Evolutionary conservation across 352 stramenopile genomes (phyloP), one percentile per base, ranked within the genome.

Genomic region (Pythium rishiriense): DNA sequence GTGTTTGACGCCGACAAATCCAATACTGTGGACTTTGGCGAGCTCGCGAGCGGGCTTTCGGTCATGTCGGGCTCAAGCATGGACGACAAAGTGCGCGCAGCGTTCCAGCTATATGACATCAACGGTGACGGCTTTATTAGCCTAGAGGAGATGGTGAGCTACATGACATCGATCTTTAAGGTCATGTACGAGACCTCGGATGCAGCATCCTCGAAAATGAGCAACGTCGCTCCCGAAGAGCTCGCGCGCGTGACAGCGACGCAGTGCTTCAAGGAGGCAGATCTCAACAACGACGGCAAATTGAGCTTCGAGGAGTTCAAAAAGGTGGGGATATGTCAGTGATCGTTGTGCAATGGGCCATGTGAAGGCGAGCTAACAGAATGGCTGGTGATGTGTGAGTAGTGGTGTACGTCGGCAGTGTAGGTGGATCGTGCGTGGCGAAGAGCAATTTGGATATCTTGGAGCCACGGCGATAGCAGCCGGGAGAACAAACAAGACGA

Each of bases 271-370:
- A 88, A 89, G 42, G 79, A 94, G 50, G 85, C 85, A 9, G 85
- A 95, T 54, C 62, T 94, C 28, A 93, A 95, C 52, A 74, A 87
- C 50, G 85, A 96, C 67, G 78, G 85, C 56, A 90, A 93, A 58
- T 74, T 96, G 35, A 93, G 82, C 74, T 96, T 96, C 56, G 85
- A 94, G 52, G 84, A 95, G 52, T 97, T 96, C 69, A 94, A 94
- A 58, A 91, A 94, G 85, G 85, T 94, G 57, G 64, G 59, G 60
- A 8, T 3, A 8, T 3, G 17, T 11, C 4, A 43, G 3, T 33
- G 33, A 25, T 51, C 4, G 29, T 45, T 15, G 33, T 19, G 9
- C 19, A 26, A 45, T 17, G 53, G n/a, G 24, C 48, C n/a, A 41
- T 60, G 42, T 7, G 35, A 35, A 4, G 42, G 21, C 31, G n/a